Percentiles rank a stretch among this genome's conserved stretches.
Conservation (phyloP, 1,139 yeast genomes). For the Geotrichum restrictum region DNA sequence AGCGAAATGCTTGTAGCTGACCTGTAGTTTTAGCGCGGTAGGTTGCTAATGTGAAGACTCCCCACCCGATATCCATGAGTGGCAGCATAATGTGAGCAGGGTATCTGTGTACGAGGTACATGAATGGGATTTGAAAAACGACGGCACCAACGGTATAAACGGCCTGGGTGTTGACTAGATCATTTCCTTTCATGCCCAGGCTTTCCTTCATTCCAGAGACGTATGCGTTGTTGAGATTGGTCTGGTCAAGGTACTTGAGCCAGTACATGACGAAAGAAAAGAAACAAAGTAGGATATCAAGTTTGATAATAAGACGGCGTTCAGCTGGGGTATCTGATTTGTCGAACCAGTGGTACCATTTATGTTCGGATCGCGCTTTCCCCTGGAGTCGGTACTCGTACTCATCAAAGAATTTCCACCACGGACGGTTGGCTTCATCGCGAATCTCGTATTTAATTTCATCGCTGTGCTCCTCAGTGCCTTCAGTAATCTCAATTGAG, state of each 20-base stretch:
- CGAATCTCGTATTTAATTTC: conserved; percentile 20
- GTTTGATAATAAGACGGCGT: conserved; percentile 51
- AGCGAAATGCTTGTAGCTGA: conserved; percentile 55
- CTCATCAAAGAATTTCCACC: conserved; percentile 63
- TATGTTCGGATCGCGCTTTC: not conserved
- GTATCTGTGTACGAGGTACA: conserved; percentile 40
- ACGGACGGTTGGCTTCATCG: conserved; percentile 53
- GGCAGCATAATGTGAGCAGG: conserved; percentile 59
- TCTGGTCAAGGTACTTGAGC: conserved; percentile 65
- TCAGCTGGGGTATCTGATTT: conserved; percentile 54
- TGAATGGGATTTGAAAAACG: conserved; percentile 50
- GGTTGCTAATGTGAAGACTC: conserved; percentile 56
- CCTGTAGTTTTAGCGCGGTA: conserved; percentile 47
- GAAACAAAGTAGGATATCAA: conserved; percentile 57
- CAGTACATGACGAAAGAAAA: conserved; percentile 64
- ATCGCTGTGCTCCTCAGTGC: too few species aligned
- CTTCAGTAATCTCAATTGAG: too few species aligned
- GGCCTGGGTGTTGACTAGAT: conserved; percentile 57
- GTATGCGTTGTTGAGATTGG: conserved; percentile 59
- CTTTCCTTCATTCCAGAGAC: conserved; percentile 61
- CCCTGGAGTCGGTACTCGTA: conserved; percentile 45
- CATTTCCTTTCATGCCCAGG: conserved; percentile 60
- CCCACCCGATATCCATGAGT: conserved; percentile 60
- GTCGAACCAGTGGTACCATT: conserved; percentile 63
- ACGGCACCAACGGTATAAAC: conserved; percentile 57